Evolutionary conservation across 768 basidiomycete genomes (phyloP), one percentile per base, ranked within the genome.

Genomic region (Stropharia rugosoannulata): DNA sequence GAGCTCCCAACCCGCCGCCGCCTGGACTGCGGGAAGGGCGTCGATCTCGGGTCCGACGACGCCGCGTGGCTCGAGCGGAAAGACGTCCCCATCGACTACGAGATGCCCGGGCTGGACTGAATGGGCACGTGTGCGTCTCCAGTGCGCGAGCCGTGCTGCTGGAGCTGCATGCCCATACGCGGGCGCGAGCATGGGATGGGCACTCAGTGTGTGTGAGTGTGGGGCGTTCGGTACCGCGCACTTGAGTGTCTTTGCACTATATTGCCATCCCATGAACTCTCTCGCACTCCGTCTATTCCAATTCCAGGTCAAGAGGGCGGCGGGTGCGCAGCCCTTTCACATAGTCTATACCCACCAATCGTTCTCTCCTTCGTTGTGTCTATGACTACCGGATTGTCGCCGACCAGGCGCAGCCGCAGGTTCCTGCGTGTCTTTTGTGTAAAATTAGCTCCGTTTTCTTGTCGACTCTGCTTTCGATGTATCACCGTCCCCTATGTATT

Each of bases 51-150:
- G 8, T 58, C 59, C 12, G 57, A 63, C 19, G 62, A 63, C 49
- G 62, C 62, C n/a, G 62, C 62, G 25, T 63, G 62, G 62, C 56
- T 63, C 22, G 62, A 63, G 59, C 57, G 62, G 63, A 87, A 85
- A 70, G 86, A 89, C 60, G 82, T 89, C n/a, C 86, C 85, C 53
- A 86, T 87, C 72, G 86, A 87, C 68, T 87, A 86, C 70, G 86
- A 87, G 72, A 78, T 80, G 72, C 80, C 84, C 12, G 81, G 63
- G 27, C 51, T 66, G 49, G 65, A 66, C 43, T 66, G 54, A 61
- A 51, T 19, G 47, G 19, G 13, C 42, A 9, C 41, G 32, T 37
- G 41, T 32, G 39, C 37, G 46, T 18, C 50, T 51, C 16, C 38
- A 18, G 38, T 29, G 15, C 5, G 10, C 47, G 3, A 35, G 32